Base-by-base conservation (phyloP, 2,329 filamentous ascomycete species). In the Xylariaceae sp. region DNA sequence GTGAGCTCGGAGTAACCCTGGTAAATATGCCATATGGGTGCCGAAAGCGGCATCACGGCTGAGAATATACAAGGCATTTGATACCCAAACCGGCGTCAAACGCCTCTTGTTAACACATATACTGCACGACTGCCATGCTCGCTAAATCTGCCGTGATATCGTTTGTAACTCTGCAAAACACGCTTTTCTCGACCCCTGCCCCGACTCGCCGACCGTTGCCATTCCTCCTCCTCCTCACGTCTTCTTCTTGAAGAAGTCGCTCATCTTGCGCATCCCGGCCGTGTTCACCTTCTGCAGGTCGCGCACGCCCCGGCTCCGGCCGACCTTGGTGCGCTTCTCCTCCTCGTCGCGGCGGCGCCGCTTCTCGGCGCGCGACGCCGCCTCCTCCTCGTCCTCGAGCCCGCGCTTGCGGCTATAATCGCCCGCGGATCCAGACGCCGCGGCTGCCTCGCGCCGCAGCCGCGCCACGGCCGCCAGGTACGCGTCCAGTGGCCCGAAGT, bases 211-310 rank as follows among this genome's bases (percentile, higher is more conserved):
- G n/a, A n/a, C n/a, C n/a, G n/a, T n/a, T n/a, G n/a, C n/a, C n/a
- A n/a, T n/a, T n/a, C n/a, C n/a, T n/a, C 24, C 6, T 26, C 24
- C 6, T 8, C n/a, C 24, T 26, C 24, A 46, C 3, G 39, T n/a
- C 35, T 73, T 75, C 63, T 90, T 93, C 39, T 77, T 77, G 59
- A 98, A 98, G 63, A 98, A 98, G 41, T 80, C 75, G 55, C 85
- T 94, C 74, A 98, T 75, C 67, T 96, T 98, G 72, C 84, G 92
- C 92, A 98, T 98, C 2, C 92, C 92, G 15, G 64, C 76, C 0
- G 83, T 89, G 60, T 96, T 84, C 30, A 89, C 90, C 64, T 96
- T 98, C 57, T 83, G 83, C 51, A 98, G 57, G 30, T 89, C 74
- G 54, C 79, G 80, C 1, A 95, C 77, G 1, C 77, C 89, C 18